Evolutionary conservation across 2,329 filamentous ascomycete species (phyloP).

Genomic region (Fusarium armeniacum): DNA sequence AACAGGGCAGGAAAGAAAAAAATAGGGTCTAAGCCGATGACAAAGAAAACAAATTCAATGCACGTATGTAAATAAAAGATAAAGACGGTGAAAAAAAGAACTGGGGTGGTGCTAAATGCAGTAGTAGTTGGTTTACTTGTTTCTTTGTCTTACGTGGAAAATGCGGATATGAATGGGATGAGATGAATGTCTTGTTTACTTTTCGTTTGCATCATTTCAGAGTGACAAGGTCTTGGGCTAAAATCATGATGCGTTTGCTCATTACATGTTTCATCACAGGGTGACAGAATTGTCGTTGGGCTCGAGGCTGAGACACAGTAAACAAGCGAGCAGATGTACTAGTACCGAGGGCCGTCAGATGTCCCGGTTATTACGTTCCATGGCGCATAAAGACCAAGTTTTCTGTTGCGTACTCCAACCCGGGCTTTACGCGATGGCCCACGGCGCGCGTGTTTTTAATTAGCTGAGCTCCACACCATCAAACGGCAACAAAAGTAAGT

Average conservation of each 20-base stretch:
- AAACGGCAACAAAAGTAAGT: neutral
- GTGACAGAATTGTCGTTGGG: neutral
- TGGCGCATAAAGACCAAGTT: neutral
- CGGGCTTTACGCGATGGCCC: neutral
- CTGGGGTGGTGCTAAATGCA: too few species aligned
- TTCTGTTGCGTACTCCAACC: neutral
- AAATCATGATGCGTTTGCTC: neutral
- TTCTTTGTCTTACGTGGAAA: conserved; percentile 21
- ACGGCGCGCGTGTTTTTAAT: neutral
- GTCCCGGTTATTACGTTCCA: neutral
- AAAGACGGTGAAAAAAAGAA: neutral
- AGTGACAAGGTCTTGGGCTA: neutral
- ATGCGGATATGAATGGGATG: neutral
- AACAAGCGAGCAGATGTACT: neutral
- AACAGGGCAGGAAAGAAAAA: conserved; percentile 1
- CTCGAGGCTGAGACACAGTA: neutral
- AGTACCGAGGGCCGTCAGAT: fast-evolving
- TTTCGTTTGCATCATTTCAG: conserved; percentile 23
- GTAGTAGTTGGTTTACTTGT: neutral
- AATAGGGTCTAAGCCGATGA: neutral
- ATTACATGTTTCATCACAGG: neutral
- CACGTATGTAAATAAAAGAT: neutral
- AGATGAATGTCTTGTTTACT: conserved; percentile 19
- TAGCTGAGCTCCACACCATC: neutral
- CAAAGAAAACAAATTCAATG: neutral